Base-by-base conservation (phyloP, 805 yeast species). In the Cyberlindnera xylosilytica region DNA sequence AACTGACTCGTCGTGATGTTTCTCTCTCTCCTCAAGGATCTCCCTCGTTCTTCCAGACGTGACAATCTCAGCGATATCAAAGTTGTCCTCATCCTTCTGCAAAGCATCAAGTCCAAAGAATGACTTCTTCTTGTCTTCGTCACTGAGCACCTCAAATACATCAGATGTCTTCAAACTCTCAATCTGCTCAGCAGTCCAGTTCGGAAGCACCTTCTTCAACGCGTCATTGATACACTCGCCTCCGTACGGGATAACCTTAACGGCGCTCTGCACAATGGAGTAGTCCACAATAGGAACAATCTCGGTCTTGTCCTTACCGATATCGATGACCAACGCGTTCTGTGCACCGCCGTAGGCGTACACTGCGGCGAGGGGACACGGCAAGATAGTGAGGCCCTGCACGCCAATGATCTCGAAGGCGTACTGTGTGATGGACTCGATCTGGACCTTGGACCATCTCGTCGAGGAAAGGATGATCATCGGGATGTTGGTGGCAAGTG, bases 11-110 rank as follows among this genome's bases (percentile, higher is more conserved):
- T 72, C 69, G 13, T 20, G 36, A 49, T 70, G 67, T 51, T 66
- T 69, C 54, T 81, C 84, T 47, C 86, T 70, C 58, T 78, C 80
- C 50, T 78, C 87, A 41, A 86, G 60, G 30, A 83, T 72, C 61
- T 85, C 89, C 39, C 85, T 71, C 2, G 89, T 78, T 48, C 82
- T 77, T 12, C 81, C 88, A 47, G 87, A 81, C 2, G 93, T 78
- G 11, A 90, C 93, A 52, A 90, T 79, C 31, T 89, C 87, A 2
- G 97, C 96, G 37, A 91, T 89, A 61, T 91, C 96, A 29, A 88
- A 72, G 40, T 88, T 95, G 23, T 84, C 91, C 29, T 79, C 87
- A 5, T 69, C 72, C 13, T 60, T 64, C 13, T 46, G 46, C 7
- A 72, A 62, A 26, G 74, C 82, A 38, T 76, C 79, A 44, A 72